phyloP scores from a whole-genome alignment of 805 yeast genomes.

The Lachancea nothofagi region DNA sequence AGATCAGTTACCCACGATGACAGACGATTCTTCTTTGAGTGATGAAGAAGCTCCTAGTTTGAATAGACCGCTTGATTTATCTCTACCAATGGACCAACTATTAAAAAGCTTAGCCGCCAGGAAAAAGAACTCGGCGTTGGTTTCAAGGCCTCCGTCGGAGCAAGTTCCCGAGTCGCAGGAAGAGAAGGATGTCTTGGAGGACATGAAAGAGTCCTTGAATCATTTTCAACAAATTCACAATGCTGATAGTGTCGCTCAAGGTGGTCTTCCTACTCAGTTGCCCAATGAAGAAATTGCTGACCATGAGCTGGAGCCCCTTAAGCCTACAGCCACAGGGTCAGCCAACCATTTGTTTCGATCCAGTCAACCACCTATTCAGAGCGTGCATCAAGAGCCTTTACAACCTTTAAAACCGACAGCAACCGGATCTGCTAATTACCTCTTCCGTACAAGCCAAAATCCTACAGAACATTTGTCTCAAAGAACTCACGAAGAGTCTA shows the following conservation, averaged over 20 bases:
- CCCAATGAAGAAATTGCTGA: slow-evolving; percentile 22
- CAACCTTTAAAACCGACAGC: slow-evolving; percentile 33
- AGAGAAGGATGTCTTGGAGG: slow-evolving; percentile 65
- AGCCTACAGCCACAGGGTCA: slow-evolving; percentile 34
- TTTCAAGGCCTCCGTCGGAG: slow-evolving; percentile 30
- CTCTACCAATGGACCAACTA: slow-evolving; percentile 75
- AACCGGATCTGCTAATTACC: slow-evolving; percentile 33
- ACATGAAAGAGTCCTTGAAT: slow-evolving; percentile 68
- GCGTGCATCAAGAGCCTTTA: slow-evolving; percentile 16
- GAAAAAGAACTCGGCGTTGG: slow-evolving; percentile 23
- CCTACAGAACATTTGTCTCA: not conserved
- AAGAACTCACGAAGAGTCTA: slow-evolving; percentile 13
- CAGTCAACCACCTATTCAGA: slow-evolving; percentile 8
- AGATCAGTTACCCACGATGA: slow-evolving; percentile 17
- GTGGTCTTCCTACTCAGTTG: slow-evolving; percentile 59
- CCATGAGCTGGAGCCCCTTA: slow-evolving; percentile 25
- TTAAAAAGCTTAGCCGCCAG: slow-evolving; percentile 40
- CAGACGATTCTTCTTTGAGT: slow-evolving; percentile 7
- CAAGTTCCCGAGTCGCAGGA: slow-evolving; percentile 43
- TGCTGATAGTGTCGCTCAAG: slow-evolving; percentile 70
- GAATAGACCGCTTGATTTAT: slow-evolving; percentile 43
- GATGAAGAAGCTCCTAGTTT: slow-evolving; percentile 19
- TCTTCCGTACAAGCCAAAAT: slow-evolving; percentile 19
- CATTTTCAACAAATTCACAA: slow-evolving; percentile 67
- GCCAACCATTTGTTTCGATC: slow-evolving; percentile 29